These are phyloP conservation scores for Cephaloascus fragrans DNA, from an alignment of 805 yeast genomes.

Conservation along the genomic window DNA sequence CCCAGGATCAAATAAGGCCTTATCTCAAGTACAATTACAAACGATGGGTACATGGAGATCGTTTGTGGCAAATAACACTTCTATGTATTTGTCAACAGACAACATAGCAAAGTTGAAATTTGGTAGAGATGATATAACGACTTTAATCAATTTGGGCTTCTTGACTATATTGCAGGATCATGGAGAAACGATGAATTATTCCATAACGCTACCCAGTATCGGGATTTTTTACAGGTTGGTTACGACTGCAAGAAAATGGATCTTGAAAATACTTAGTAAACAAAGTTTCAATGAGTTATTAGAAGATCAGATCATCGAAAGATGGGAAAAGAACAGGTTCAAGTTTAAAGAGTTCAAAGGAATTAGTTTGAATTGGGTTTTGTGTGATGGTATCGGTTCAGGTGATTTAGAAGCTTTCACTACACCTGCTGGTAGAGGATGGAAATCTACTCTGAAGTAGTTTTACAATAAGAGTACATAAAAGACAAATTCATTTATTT, in stretches of 20 bases:
- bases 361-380: slow-evolving; percentile 35
- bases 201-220: slow-evolving; percentile 38
- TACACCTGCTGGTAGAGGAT: slow-evolving; percentile 44
- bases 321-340: slow-evolving; percentile 35
- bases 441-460: slow-evolving; percentile 36
- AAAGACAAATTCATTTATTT: slow-evolving; percentile 7
- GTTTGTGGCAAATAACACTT: slow-evolving; percentile 12
- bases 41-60: slow-evolving; percentile 2
- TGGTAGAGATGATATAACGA: slow-evolving; percentile 14
- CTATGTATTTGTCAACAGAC: slow-evolving; percentile 7
- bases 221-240: slow-evolving; percentile 38
- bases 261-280: slow-evolving; percentile 26
- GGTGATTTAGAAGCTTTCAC: slow-evolving; percentile 43
- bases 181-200: slow-evolving; percentile 22
- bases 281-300: slow-evolving; percentile 31
- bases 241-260: slow-evolving; percentile 31
- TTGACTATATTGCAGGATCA: slow-evolving; percentile 32
- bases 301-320: slow-evolving; percentile 28
- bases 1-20: background rate
- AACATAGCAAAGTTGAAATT: slow-evolving; percentile 13
- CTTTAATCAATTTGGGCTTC: slow-evolving; percentile 29
- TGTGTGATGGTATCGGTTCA: slow-evolving; percentile 41
- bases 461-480: slow-evolving; percentile 1
- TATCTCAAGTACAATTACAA: background rate
- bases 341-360: slow-evolving; percentile 42